phyloP scores from a whole-genome alignment of 768 basidiomycete species.

The Dendrothele bispora region DNA sequence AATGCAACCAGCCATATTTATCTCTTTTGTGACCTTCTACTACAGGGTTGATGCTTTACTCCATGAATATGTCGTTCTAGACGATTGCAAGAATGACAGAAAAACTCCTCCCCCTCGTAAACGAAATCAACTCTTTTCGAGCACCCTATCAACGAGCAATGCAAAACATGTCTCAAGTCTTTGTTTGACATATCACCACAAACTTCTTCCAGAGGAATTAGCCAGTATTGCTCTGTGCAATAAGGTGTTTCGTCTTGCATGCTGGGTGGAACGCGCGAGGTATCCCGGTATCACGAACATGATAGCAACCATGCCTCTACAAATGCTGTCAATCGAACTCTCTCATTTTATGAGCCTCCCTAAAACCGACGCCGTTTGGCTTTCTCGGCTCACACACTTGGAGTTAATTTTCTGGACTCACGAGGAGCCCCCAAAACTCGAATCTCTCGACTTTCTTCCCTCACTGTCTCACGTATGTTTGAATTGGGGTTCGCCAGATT shows the following conservation, averaged over 20 bases:
- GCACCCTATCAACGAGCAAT: background rate
- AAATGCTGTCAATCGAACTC: slow-evolving; percentile 1
- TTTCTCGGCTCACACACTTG: slow-evolving; percentile 1
- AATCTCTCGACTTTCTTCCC: background rate
- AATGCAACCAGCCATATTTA: no score
- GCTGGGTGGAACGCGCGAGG: slow-evolving; percentile 3
- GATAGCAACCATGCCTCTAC: background rate
- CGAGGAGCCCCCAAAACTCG: background rate
- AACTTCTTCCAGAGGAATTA: background rate
- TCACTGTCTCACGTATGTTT: slow-evolving; percentile 5
- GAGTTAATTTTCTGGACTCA: slow-evolving; percentile 5
- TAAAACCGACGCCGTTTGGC: background rate
- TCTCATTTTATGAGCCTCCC: slow-evolving; percentile 2
- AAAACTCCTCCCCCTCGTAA: slow-evolving; percentile 1
- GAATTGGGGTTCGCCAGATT: slow-evolving; percentile 1
- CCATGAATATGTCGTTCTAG: slow-evolving; percentile 7
- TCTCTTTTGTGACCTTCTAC: background rate
- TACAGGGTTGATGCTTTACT: slow-evolving; percentile 4
- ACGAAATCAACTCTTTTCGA: slow-evolving; percentile 3
- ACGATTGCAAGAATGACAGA: slow-evolving; percentile 4
- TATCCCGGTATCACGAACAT: background rate
- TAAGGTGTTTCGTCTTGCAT: background rate
- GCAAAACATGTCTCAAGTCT: slow-evolving; percentile 6
- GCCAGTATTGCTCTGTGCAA: background rate
- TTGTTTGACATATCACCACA: slow-evolving; percentile 6